phyloP scores from a whole-genome alignment of 805 yeast species.

The Metschnikowia koreensis region DNA sequence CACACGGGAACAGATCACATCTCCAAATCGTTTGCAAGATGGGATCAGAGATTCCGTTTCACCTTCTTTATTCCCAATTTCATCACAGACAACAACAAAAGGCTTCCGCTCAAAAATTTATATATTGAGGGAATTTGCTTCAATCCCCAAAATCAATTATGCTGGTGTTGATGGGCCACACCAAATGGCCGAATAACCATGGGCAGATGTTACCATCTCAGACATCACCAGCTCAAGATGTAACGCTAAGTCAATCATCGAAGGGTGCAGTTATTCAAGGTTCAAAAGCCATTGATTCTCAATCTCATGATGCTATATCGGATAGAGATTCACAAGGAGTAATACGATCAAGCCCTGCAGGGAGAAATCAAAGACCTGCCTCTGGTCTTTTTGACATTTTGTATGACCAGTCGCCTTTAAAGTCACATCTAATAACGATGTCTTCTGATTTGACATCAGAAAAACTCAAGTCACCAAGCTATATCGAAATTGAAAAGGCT shows the following conservation, averaged over 20 bases:
- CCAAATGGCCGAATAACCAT: conserved; percentile 10
- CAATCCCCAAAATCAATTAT: not conserved
- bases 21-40: conserved; percentile 4
- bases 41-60: not conserved
- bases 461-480: conserved; percentile 13
- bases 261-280: not conserved
- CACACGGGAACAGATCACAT: conserved; percentile 2
- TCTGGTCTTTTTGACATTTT: conserved; percentile 17
- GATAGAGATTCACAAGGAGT: not conserved
- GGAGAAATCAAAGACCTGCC: not conserved
- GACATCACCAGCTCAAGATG: conserved; percentile 4
- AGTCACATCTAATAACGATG: not conserved
- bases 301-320: not conserved
- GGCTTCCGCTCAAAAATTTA: too few species aligned
- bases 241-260: not conserved
- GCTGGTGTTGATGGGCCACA: conserved; percentile 13
- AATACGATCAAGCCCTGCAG: not conserved
- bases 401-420: conserved; percentile 10
- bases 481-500: conserved; percentile 16
- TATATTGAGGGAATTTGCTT: not conserved
- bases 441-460: conserved; percentile 2
- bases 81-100: too few species aligned
- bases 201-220: conserved; percentile 9
- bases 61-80: not conserved
- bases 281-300: too few species aligned